Evolutionary conservation across 768 basidiomycete genomes (phyloP).

Genomic region (Cystofilobasidium macerans): DNA sequence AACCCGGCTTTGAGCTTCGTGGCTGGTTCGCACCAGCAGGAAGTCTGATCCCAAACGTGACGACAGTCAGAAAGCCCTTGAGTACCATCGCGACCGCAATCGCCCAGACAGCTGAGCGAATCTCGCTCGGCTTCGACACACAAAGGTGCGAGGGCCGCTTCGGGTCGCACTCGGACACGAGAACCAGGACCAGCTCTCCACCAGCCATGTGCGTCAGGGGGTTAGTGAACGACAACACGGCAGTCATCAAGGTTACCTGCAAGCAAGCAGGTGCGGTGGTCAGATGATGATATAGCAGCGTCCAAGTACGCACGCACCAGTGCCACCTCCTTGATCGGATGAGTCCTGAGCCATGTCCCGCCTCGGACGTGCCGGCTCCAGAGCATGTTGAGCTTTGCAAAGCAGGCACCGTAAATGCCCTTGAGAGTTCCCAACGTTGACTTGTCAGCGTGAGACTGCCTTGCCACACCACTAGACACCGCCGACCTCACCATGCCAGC

Average conservation of each 20-base stretch:
- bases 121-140: conserved; percentile 43
- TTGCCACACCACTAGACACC: background rate
- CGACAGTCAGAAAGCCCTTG: conserved; percentile 65
- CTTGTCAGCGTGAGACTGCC: too few relatives aligned
- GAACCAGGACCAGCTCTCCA: background rate
- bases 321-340: conserved; percentile 73
- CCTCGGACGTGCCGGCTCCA: conserved; percentile 77
- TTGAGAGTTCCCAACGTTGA: conserved; percentile 33
- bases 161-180: conserved; percentile 44
- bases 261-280: background rate
- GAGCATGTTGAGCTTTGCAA: conserved; percentile 78
- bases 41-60: conserved; percentile 74
- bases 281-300: conserved; percentile 9
- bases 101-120: conserved; percentile 53
- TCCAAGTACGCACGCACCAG: conserved; percentile 61
- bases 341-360: conserved; percentile 63
- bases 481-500: conserved; percentile 61
- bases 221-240: conserved; percentile 69
- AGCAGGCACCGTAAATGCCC: conserved; percentile 87
- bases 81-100: conserved; percentile 68
- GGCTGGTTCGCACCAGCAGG: conserved; percentile 35
- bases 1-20: too few relatives aligned
- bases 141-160: conserved; percentile 60
- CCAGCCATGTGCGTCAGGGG: conserved; percentile 74
- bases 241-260: conserved; percentile 68